Evolutionary conservation across 2,329 filamentous ascomycete genomes (phyloP).

Genomic region (Talaromyces sp.): DNA sequence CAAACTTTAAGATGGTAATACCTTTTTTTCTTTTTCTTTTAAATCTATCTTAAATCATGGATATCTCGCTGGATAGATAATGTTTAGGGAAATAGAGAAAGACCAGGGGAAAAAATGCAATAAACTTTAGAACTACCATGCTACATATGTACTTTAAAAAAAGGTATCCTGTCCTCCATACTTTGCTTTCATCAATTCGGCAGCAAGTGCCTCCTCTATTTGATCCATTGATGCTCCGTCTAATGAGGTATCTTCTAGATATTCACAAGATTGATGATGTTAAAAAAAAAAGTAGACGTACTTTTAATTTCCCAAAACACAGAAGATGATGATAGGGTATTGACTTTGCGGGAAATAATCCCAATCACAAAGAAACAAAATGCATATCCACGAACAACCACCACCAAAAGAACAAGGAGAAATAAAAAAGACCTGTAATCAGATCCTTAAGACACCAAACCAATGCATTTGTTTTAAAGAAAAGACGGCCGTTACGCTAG

Average conservation of each 20-base stretch:
- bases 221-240: not conserved
- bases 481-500: not conserved
- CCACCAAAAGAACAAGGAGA: not conserved
- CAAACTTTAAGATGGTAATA: slow-evolving; percentile 42
- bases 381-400: not conserved
- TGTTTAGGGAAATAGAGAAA: not conserved
- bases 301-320: slow-evolving; percentile 1
- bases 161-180: no score
- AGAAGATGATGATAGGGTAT: not conserved
- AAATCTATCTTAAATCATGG: not conserved
- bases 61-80: no score
- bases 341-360: not conserved
- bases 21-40: not conserved
- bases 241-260: not conserved
- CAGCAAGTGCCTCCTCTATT: not conserved
- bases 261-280: not conserved
- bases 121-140: no score
- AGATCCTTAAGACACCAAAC: slow-evolving; percentile 7
- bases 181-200: not conserved
- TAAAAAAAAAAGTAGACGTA: not conserved
- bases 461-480: slow-evolving; percentile 3
- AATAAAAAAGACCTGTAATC: not conserved
- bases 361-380: not conserved
- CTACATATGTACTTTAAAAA: no score
- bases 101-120: not conserved